These are phyloP conservation scores for apple (Malus domestica) DNA, from an alignment of 306 rosid genomes.

Conservation along the genomic window DNA sequence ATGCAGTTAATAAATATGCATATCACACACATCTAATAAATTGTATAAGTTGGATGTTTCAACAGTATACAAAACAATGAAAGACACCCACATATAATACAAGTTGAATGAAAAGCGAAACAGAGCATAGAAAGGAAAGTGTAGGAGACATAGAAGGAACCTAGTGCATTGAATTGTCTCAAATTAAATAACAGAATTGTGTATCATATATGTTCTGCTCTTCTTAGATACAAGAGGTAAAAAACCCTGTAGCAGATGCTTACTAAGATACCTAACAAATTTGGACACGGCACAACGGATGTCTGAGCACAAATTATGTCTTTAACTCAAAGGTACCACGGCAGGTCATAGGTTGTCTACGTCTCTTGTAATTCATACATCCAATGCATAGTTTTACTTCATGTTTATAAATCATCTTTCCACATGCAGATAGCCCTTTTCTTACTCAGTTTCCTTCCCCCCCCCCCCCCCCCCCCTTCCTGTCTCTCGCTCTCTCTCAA, in stretches of 20 bases:
- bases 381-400: not conserved
- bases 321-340: too few species aligned
- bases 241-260: not conserved
- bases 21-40: too few species aligned
- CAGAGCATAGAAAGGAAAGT: not conserved
- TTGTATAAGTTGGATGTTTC: too few species aligned
- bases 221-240: not conserved
- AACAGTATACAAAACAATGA: too few species aligned
- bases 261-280: not conserved
- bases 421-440: not conserved
- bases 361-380: not conserved
- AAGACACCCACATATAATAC: too few species aligned
- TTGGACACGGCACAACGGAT: not conserved
- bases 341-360: not conserved
- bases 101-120: too few species aligned
- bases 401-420: not conserved
- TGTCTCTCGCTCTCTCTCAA: not conserved
- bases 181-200: too few species aligned
- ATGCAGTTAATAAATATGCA: too few species aligned
- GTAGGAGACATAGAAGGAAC: not conserved
- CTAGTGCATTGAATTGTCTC: not conserved
- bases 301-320: too few species aligned
- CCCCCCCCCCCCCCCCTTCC: too few species aligned
- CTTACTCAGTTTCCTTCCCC: too few species aligned
- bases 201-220: too few species aligned